phyloP scores from a whole-genome alignment of 371 early-diverging fungal genomes.

The Blastocladiella emersonii region DNA sequence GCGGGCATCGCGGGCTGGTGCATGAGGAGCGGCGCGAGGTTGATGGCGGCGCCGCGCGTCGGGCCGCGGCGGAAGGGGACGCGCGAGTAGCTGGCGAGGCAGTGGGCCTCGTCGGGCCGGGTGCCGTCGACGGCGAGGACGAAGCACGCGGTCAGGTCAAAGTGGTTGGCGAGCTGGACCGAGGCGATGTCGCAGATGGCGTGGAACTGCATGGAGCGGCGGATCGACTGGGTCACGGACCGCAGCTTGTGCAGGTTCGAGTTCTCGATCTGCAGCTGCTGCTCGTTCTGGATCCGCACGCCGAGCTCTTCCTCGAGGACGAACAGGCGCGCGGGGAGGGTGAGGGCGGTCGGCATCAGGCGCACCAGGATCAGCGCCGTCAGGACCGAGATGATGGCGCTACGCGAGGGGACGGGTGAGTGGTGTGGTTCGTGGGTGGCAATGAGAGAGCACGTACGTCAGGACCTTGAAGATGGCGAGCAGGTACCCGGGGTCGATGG shows the following conservation, averaged over 20 bases:
- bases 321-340: background rate
- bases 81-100: no score
- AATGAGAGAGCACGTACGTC: background rate
- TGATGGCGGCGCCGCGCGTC: no score
- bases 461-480: background rate
- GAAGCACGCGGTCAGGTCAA: background rate
- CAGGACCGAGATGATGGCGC: background rate
- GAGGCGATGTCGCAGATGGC: constrained; percentile 9
- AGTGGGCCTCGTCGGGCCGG: background rate
- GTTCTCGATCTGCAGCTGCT: background rate
- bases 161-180: constrained; percentile 1
- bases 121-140: background rate
- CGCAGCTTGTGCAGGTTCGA: constrained; percentile 8
- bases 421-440: no score
- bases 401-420: background rate
- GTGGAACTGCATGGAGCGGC: constrained; percentile 1
- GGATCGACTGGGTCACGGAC: constrained; percentile 5
- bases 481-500: background rate
- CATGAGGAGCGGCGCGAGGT: no score
- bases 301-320: background rate
- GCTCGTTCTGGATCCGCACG: background rate
- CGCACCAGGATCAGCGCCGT: background rate
- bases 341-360: background rate
- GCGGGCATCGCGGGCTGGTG: no score
- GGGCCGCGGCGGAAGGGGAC: no score